Evolutionary conservation across 176 grass and related monocot genomes (phyloP).

Genomic region (Hyparrhenia diplandra): DNA sequence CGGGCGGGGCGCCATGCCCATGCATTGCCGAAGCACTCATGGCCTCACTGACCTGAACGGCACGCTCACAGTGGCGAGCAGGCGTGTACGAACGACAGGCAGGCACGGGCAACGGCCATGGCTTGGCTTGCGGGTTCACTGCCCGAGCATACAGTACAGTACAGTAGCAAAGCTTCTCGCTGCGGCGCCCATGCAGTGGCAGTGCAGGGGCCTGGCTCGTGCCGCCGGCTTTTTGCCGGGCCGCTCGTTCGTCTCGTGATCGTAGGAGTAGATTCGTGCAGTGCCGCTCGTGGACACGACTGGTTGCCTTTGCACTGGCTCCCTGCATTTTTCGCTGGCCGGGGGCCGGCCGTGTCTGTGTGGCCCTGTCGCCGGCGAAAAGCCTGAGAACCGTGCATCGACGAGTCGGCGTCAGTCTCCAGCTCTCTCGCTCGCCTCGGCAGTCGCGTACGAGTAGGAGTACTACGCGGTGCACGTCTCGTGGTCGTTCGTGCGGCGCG

Average conservation of each 20-base stretch:
- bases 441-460: too few relatives aligned
- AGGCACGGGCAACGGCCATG: too few relatives aligned
- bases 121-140: background rate
- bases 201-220: background rate
- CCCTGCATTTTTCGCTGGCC: background rate
- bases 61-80: too few relatives aligned
- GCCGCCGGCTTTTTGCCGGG: background rate
- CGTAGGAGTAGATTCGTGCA: background rate
- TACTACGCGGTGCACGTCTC: background rate
- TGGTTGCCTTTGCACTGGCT: background rate
- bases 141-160: background rate
- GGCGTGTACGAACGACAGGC: background rate
- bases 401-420: background rate
- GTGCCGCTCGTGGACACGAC: background rate
- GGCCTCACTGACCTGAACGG: too few relatives aligned
- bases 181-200: background rate
- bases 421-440: background rate
- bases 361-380: background rate
- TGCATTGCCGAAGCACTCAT: too few relatives aligned
- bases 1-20: too few relatives aligned
- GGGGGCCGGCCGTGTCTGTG: background rate
- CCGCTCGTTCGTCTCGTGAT: background rate
- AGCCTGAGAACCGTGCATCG: background rate
- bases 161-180: background rate
- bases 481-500: too few relatives aligned